Percentiles rank a stretch among this genome's conserved stretches.
These are phyloP conservation scores for Chalciporus pseudorubinellus DNA, from an alignment of 768 basidiomycete genomes.

Conservation along the genomic window DNA sequence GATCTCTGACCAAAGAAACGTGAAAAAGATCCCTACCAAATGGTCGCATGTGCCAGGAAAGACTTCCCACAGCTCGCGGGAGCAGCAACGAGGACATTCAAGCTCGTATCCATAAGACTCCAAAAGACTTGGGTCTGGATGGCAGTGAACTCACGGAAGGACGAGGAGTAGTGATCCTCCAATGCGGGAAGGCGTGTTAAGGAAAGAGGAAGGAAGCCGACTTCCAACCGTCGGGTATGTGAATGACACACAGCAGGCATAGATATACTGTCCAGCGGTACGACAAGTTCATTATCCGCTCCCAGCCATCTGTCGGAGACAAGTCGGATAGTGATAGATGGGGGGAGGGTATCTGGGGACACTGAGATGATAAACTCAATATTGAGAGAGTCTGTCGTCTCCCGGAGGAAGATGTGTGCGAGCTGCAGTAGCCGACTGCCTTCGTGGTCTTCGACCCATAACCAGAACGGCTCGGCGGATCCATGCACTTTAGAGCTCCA, in stretches of 20 bases:
- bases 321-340: conserved; percentile 69
- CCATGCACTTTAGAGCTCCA: conserved; percentile 82
- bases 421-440: conserved; percentile 82
- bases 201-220: conserved; percentile 69
- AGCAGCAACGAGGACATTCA: conserved; percentile 71
- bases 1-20: conserved; percentile 3
- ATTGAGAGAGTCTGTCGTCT: conserved; percentile 55
- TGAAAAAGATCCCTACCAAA: conserved; percentile 56
- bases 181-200: conserved; percentile 46
- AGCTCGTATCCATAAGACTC: conserved; percentile 64
- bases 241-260: conserved; percentile 67
- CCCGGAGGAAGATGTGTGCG: conserved; percentile 67
- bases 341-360: conserved; percentile 52
- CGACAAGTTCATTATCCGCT: conserved; percentile 68
- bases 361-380: conserved; percentile 83
- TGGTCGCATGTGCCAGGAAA: conserved; percentile 60
- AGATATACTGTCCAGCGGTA: conserved; percentile 63
- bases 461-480: conserved; percentile 81
- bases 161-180: conserved; percentile 43
- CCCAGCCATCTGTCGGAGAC: conserved; percentile 94
- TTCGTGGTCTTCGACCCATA: conserved; percentile 91
- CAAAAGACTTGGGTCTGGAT: conserved; percentile 92
- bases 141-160: conserved; percentile 64
- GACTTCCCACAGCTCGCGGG: conserved; percentile 85
- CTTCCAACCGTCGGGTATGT: conserved; percentile 62